Evolutionary conservation across 306 rosid genomes (phyloP), one percentile per base, ranked within the genome.

Genomic region (Benincasa hispida): DNA sequence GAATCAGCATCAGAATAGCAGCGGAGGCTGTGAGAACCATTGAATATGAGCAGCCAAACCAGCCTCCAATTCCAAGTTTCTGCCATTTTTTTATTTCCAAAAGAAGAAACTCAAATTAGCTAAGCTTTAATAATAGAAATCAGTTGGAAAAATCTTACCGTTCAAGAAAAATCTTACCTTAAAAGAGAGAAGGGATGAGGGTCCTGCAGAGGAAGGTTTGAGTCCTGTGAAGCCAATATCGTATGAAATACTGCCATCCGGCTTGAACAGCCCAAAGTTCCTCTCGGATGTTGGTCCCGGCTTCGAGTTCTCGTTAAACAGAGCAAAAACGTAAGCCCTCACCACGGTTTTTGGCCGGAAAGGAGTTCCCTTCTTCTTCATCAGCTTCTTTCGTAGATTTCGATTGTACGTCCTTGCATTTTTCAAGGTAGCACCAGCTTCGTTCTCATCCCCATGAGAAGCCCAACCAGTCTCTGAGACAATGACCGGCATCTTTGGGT

Each of bases 391-490:
- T 0, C 88, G 65, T 85, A 95, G 30, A 42, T 89, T 92, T 0
- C 66, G 53, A 45, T 95, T 95, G 32, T 90, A 95, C 5, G 92
- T 90, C 84, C 66, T 82, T 2, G 98, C 99, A 81, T 90, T 84
- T 8, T 82, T 24, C 47, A 62, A 11, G 0, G 80, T 72, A 7
- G 98, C 98, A 2, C 98, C 99, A 0, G 91, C 91, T 59, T 95
- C 99, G 39, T 83, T 72, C 1, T 78, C 82, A 12, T 95, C 99
- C 1, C 99, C 99, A 0, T 9, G 72, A 10, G 99, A 95, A 5
- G 93, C 99, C 98, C 99, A 95, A 7, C 99, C 99, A 1, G 99
- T 95, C 69, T 95, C 97, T 0, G 97, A 89, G 37, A 95, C 96
- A 50, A 95, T 85, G 48, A 92, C 98, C 47, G 89, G 87, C 93